Conservation (phyloP, 306 rosid species). For the Prosopis cineraria region DNA sequence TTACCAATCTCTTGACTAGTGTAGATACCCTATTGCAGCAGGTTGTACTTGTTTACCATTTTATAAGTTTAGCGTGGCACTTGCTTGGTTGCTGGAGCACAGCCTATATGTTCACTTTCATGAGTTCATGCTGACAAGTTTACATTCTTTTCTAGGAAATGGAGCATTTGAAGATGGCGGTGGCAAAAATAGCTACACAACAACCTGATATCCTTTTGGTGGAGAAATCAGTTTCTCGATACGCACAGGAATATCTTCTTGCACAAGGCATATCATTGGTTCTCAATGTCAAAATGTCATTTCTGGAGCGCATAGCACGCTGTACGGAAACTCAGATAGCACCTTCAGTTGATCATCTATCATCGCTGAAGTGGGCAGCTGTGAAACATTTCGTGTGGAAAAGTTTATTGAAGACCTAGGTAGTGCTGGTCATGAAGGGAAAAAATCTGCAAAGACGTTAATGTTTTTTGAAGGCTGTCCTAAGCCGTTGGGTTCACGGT, state of each 20-base stretch:
- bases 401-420: conserved; percentile 53
- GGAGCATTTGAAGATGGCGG: conserved; percentile 78
- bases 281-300: conserved; percentile 61
- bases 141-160: conserved; percentile 50
- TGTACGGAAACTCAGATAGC: conserved; percentile 71
- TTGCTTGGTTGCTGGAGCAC: neutral
- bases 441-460: neutral
- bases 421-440: neutral
- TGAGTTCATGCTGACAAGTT: conserved; percentile 2
- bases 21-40: conserved; percentile 75
- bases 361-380: conserved; percentile 61
- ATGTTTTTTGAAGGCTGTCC: conserved; percentile 24
- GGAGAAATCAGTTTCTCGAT: conserved; percentile 44
- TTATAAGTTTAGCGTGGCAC: neutral
- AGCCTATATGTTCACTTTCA: neutral
- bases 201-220: conserved; percentile 67
- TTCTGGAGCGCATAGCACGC: conserved; percentile 69
- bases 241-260: conserved; percentile 70
- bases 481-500: conserved; percentile 16
- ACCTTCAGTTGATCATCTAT: conserved; percentile 66
- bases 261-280: conserved; percentile 67
- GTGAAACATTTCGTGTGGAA: conserved; percentile 67
- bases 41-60: conserved; percentile 41
- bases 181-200: conserved; percentile 65
- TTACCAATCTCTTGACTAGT: conserved; percentile 61